A percentile compares a stretch with the other conserved stretches of the same genome.
These are phyloP conservation scores for Chrysoporthe austroafricana DNA, from an alignment of 2,329 filamentous ascomycete genomes.

Conservation along the genomic window DNA sequence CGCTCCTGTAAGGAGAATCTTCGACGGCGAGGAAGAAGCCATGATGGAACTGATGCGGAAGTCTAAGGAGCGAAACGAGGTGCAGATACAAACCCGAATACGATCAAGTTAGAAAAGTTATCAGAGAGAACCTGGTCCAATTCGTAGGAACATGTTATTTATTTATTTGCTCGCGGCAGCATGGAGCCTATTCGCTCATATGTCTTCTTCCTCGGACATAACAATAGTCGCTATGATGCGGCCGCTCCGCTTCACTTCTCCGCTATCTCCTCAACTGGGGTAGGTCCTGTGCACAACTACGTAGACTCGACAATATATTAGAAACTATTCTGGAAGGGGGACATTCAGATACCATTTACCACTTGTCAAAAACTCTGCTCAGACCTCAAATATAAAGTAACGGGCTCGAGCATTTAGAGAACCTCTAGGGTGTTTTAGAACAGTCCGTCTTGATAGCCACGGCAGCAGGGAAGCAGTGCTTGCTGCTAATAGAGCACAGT, in stretches of 20 bases:
- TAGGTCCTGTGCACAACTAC: neutral
- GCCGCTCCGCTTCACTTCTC: neutral
- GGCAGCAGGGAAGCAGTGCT: no score
- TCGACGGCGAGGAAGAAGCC: slow-evolving; percentile 4
- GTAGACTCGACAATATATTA: neutral
- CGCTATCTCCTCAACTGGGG: neutral
- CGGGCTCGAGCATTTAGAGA: no score
- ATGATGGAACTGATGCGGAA: neutral
- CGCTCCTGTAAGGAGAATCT: slow-evolving; percentile 36
- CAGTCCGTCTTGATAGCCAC: no score
- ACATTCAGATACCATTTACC: no score
- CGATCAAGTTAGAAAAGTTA: neutral
- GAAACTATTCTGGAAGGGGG: no score
- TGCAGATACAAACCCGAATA: neutral
- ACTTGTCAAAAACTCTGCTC: no score
- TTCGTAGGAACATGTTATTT: neutral
- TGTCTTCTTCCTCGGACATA: neutral
- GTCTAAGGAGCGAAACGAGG: neutral
- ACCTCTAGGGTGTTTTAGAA: no score
- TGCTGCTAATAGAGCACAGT: no score
- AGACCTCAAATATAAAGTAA: no score
- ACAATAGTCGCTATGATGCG: neutral
- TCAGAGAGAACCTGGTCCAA: neutral
- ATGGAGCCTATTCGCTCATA: neutral
- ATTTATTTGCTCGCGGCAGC: neutral